Evolutionary conservation across 1,284 basidiomycete species (phyloP).

Genomic region (Entoloma clypeatum): DNA sequence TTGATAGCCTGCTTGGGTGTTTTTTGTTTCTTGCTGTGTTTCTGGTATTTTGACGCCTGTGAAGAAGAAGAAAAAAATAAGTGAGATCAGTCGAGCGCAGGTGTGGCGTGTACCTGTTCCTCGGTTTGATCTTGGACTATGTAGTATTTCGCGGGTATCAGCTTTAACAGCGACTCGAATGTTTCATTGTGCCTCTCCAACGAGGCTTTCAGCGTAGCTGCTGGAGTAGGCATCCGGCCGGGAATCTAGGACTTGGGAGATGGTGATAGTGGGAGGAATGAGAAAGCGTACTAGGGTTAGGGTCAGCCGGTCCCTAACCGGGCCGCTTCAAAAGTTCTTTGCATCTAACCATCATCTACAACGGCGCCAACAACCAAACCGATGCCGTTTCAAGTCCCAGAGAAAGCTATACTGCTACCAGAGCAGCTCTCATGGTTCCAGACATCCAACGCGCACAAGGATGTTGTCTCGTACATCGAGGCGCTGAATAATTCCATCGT

Average conservation of each 20-base stretch:
- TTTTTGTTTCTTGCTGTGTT: conserved; percentile 84
- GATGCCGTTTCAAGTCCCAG: conserved; percentile 32
- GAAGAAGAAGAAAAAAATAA: conserved; percentile 17
- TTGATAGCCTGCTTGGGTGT: conserved; percentile 81
- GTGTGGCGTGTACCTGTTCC: conserved; percentile 49
- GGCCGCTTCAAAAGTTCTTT: no score
- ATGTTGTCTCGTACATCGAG: conserved; percentile 73
- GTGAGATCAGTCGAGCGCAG: not conserved
- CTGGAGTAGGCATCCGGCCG: conserved; percentile 55
- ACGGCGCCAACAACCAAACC: no score
- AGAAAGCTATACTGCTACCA: conserved; percentile 78
- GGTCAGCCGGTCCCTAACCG: conserved; percentile 6
- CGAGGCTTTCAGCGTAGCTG: conserved; percentile 53
- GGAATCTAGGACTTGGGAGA: no score
- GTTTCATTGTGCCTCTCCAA: conserved; percentile 79
- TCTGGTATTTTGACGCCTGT: conserved; percentile 76
- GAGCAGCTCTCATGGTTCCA: conserved; percentile 85
- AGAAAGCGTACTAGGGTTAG: conserved; percentile 10
- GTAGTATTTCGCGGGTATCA: conserved; percentile 89
- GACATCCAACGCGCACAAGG: conserved; percentile 64
- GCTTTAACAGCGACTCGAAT: conserved; percentile 75
- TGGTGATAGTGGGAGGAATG: not conserved
- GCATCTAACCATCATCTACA: no score
- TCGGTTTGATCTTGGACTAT: conserved; percentile 64
- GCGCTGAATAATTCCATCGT: conserved; percentile 75